A percentile compares a stretch with the other conserved stretches of the same genome.
Evolutionary conservation across 768 basidiomycete genomes (phyloP).

Genomic region (Inosperma sp.): DNA sequence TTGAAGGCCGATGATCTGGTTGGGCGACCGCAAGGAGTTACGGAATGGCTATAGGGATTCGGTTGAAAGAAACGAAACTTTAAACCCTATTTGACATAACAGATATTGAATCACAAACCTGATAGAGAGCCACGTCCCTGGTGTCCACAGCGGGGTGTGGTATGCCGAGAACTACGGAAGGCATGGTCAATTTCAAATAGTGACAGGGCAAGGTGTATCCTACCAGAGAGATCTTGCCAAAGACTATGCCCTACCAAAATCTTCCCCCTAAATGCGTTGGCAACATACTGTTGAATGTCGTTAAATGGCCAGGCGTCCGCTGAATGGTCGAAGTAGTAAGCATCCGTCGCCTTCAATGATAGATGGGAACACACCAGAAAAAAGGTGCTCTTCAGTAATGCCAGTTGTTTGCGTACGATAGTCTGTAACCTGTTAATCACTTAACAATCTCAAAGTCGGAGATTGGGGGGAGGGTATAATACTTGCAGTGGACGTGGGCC

Average conservation of each 20-base stretch:
- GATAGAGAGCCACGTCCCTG: slow-evolving; percentile 76
- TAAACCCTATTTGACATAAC: slow-evolving; percentile 6
- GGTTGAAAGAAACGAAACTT: slow-evolving; percentile 1
- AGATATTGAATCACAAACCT: slow-evolving; percentile 28
- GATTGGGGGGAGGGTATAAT: not conserved
- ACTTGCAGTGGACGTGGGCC: slow-evolving; percentile 50
- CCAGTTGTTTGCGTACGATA: slow-evolving; percentile 66
- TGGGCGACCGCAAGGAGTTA: slow-evolving; percentile 59
- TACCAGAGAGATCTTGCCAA: slow-evolving; percentile 80
- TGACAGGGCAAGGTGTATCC: slow-evolving; percentile 17
- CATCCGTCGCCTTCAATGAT: slow-evolving; percentile 1
- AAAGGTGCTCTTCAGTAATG: slow-evolving; percentile 38
- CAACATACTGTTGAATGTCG: slow-evolving; percentile 62
- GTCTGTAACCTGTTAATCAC: slow-evolving; percentile 50
- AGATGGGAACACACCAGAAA: slow-evolving; percentile 31
- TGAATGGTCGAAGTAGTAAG: slow-evolving; percentile 21
- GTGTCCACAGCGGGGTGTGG: slow-evolving; percentile 75
- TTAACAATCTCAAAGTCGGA: slow-evolving; percentile 8
- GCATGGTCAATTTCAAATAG: slow-evolving; percentile 7
- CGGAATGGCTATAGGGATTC: slow-evolving; percentile 54
- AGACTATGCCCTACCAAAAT: slow-evolving; percentile 71
- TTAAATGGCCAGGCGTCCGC: slow-evolving; percentile 53
- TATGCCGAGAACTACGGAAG: slow-evolving; percentile 62
- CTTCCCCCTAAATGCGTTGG: slow-evolving; percentile 63
- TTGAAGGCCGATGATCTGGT: slow-evolving; percentile 67